A percentile compares a stretch with the other conserved stretches of the same genome.
Evolutionary conservation across 176 grass and related monocot species (phyloP).

Genomic region (Carex parvula): DNA sequence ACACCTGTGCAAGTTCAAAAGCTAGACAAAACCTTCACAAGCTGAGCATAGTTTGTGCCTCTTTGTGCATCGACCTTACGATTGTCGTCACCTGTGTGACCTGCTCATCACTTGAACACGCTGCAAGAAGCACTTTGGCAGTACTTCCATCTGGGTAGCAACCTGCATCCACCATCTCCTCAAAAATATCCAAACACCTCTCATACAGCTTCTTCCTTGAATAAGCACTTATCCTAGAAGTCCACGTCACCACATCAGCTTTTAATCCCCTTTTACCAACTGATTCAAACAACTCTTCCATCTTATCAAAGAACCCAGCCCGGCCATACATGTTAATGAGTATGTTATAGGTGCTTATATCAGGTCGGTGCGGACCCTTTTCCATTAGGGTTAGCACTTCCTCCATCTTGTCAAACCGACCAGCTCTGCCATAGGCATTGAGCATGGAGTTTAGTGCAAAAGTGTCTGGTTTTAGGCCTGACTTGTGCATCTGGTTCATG

Average conservation of each 20-base stretch:
- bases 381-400: slow-evolving; percentile 64
- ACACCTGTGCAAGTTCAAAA: slow-evolving; percentile 1
- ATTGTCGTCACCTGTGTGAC: slow-evolving; percentile 59
- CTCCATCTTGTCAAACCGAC: slow-evolving; percentile 77
- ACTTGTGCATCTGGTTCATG: slow-evolving; percentile 92
- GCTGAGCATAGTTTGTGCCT: slow-evolving; percentile 41
- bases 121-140: slow-evolving; percentile 68
- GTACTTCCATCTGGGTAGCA: slow-evolving; percentile 85
- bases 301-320: slow-evolving; percentile 59
- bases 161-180: slow-evolving; percentile 88
- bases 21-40: slow-evolving; percentile 21
- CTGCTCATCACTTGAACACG: slow-evolving; percentile 75
- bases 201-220: slow-evolving; percentile 67
- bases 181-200: slow-evolving; percentile 70
- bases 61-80: slow-evolving; percentile 91
- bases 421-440: slow-evolving; percentile 71
- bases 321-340: slow-evolving; percentile 68
- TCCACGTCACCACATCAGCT: slow-evolving; percentile 85
- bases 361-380: slow-evolving; percentile 8
- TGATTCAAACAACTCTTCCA: slow-evolving; percentile 68
- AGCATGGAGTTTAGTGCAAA: slow-evolving; percentile 89
- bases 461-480: slow-evolving; percentile 61
- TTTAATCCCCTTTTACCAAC: slow-evolving; percentile 36
- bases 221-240: slow-evolving; percentile 64
- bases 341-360: slow-evolving; percentile 82